These are phyloP conservation scores for Orbilia quercus DNA, from an alignment of 2,329 filamentous ascomycete genomes.

Conservation along the genomic window DNA sequence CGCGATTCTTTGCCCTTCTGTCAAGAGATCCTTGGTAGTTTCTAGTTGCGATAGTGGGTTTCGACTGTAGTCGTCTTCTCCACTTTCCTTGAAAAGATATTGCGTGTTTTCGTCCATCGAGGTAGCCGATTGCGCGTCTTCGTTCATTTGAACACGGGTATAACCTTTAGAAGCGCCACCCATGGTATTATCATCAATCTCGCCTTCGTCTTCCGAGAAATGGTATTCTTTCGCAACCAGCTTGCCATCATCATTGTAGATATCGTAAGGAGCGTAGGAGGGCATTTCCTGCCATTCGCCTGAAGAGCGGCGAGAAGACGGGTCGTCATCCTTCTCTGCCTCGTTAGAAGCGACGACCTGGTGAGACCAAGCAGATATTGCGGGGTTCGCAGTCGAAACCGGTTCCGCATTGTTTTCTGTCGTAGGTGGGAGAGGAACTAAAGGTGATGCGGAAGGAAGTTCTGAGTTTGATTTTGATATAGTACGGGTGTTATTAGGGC, in stretches of 20 bases:
- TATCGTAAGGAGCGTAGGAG: conserved; percentile 88
- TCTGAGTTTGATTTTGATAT: conserved; percentile 21
- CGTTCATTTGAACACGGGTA: conserved; percentile 92
- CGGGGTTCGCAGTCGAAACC: conserved; percentile 14
- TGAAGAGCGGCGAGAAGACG: conserved; percentile 66
- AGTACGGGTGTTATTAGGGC: conserved; percentile 14
- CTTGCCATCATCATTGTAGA: conserved; percentile 93
- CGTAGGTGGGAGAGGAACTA: background rate
- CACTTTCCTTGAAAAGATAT: conserved; percentile 88
- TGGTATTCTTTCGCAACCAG: conserved; percentile 83
- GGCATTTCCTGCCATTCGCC: conserved; percentile 93
- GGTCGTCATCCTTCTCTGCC: conserved; percentile 67
- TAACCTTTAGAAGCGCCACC: conserved; percentile 95
- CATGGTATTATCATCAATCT: conserved; percentile 70
- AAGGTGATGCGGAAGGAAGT: conserved; percentile 26
- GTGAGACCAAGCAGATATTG: conserved; percentile 87
- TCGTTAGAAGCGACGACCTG: conserved; percentile 73
- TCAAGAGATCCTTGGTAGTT: conserved; percentile 92
- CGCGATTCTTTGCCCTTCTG: conserved; percentile 92
- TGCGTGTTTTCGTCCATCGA: conserved; percentile 98
- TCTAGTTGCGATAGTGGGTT: conserved; percentile 92
- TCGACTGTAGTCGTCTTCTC: conserved; percentile 73
- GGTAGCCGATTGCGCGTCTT: conserved; percentile 91
- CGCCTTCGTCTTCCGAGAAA: conserved; percentile 75
- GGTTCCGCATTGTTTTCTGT: background rate